Conservation (phyloP, 352 stramenopile genomes). For the Globisporangium echinulatum region DNA sequence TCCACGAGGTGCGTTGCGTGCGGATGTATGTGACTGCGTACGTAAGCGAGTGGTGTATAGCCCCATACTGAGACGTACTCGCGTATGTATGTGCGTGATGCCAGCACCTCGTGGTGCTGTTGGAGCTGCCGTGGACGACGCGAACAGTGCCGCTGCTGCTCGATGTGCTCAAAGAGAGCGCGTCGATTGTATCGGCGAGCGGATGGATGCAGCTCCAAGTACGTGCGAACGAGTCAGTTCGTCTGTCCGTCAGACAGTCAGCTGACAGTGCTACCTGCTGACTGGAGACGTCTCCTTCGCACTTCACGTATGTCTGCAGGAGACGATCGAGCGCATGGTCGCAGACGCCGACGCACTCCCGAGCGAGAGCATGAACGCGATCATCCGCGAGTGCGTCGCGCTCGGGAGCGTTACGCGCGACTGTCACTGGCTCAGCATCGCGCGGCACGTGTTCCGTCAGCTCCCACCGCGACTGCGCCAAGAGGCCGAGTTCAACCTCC, state of each 20-base stretch:
- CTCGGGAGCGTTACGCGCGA: conserved; percentile 38
- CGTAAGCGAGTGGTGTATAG: not conserved
- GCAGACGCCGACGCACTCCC: conserved; percentile 23
- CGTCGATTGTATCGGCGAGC: conserved; percentile 26
- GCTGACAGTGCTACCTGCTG: not conserved
- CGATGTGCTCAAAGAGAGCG: conserved; percentile 48
- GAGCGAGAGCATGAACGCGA: conserved; percentile 47
- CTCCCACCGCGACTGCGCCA: conserved; percentile 48
- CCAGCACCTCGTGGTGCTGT: conserved; percentile 49
- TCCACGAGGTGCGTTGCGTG: conserved; percentile 22
- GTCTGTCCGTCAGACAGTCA: not conserved
- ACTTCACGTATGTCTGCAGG: conserved; percentile 12
- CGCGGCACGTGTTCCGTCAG: conserved; percentile 39
- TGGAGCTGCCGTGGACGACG: conserved; percentile 62
- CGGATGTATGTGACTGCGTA: not conserved
- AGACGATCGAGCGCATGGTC: conserved; percentile 44
- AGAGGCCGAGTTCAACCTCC: conserved; percentile 72
- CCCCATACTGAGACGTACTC: too few relatives aligned
- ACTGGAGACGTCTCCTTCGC: not conserved
- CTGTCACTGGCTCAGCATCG: conserved; percentile 44
- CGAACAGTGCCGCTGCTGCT: conserved; percentile 49
- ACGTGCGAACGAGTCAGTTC: not conserved
- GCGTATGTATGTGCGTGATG: not conserved
- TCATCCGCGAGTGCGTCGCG: conserved; percentile 56
- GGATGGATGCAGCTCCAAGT: conserved; percentile 60